Evolutionary conservation across 331 rosid genomes (phyloP), one percentile per base, ranked within the genome.

Genomic region (Acacia concinna): DNA sequence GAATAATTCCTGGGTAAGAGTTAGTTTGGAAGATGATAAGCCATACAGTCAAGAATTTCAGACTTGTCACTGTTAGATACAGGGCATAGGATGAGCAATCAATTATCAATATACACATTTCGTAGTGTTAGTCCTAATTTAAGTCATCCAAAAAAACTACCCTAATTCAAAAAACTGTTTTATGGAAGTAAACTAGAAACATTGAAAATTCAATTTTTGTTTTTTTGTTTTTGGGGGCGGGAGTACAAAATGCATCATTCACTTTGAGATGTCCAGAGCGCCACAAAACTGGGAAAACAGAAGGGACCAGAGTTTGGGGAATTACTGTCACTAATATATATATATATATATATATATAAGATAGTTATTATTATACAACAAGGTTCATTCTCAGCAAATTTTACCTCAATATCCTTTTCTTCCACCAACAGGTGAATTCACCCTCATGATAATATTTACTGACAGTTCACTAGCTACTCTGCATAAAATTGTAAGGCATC

Each of bases 371-470:
- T 88, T 65, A 64, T 87, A 92, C 94, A 86, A 76, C 34, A 73
- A 62, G 73, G 90, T 84, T 82, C 90, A 62, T 79, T 90, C 82
- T 83, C 80, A 84, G 67, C 85, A 86, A 79, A 68, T 80, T 87
- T 79, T 86, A 88, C 93, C 92, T 85, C 83, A 59, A 74, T 82
- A 75, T 78, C 86, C 85, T 74, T 85, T 82, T 76, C 71, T 75
- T 74, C 83, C 88, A 27, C 37, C 44, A 84, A 84, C 78, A 69
- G 92, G 93, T 90, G 94, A 90, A 88, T 87, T 88, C 92, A 89
- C 95, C 93, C 71, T 90, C 88, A 43, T 81, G 87, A 80, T 83
- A 82, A 85, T 83, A 84, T 57, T 76, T 77, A 79, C 90, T 86
- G 68, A 28, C 88, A 86, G 87, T 85, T 85, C 94, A 86, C 80